A percentile compares a stretch with the other conserved stretches of the same genome.
Conservation (phyloP, 352 stramenopile species). For the Pythium brachiatum region DNA sequence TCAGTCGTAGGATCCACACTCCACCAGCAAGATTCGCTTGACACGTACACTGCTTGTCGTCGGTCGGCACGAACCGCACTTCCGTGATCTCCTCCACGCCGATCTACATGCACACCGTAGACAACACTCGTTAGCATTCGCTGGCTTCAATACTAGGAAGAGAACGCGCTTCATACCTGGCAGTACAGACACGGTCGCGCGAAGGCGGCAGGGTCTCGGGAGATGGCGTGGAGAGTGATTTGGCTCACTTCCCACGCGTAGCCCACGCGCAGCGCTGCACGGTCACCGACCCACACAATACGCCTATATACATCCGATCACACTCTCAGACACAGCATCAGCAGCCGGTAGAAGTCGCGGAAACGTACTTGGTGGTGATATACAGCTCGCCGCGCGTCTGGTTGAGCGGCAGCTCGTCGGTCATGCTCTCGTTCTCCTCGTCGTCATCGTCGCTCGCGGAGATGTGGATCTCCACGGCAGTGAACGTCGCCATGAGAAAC, state of each 20-base stretch:
- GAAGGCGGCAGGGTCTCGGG: constrained; percentile 61
- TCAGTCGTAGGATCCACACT: constrained; percentile 1
- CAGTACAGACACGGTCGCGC: constrained; percentile 75
- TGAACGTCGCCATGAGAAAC: constrained; percentile 59
- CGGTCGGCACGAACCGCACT: constrained; percentile 68
- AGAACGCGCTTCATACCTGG: constrained; percentile 32
- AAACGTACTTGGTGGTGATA: constrained; percentile 37
- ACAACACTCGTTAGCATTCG: background rate
- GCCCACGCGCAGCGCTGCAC: constrained; percentile 36
- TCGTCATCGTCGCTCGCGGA: constrained; percentile 10
- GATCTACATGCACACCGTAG: constrained; percentile 29
- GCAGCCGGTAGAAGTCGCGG: background rate
- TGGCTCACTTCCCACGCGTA: constrained; percentile 74
- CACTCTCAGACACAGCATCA: background rate
- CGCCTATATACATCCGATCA: constrained; percentile 29
- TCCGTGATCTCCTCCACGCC: constrained; percentile 65
- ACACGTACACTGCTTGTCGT: constrained; percentile 58
- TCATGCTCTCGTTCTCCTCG: constrained; percentile 28
- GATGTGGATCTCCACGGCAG: constrained; percentile 42
- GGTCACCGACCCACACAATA: constrained; percentile 58
- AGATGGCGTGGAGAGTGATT: constrained; percentile 78
- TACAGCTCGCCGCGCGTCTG: constrained; percentile 30
- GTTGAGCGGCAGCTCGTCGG: constrained; percentile 30
- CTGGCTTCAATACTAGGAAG: background rate
- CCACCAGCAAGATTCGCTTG: background rate